Evolutionary conservation across 2,329 filamentous ascomycete genomes (phyloP).

Genomic region (Neonectria hederae): DNA sequence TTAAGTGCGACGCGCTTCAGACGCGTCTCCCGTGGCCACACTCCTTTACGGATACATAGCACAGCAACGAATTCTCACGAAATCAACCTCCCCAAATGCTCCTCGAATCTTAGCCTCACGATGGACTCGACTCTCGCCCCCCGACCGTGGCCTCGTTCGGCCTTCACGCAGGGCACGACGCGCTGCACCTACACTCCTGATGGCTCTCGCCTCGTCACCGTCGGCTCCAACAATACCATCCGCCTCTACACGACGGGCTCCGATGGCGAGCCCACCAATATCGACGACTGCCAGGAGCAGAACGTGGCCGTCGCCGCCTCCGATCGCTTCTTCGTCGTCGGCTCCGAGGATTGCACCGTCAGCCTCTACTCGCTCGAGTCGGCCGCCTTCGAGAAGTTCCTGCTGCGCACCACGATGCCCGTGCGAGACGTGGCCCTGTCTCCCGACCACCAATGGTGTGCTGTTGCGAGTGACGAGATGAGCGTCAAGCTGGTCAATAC

Average conservation of each 20-base stretch:
- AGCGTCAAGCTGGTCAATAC: conserved; percentile 89
- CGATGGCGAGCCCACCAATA: conserved; percentile 89
- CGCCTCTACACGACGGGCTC: conserved; percentile 92
- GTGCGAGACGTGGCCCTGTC: conserved; percentile 88
- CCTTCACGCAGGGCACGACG: conserved; percentile 85
- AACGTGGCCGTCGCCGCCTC: conserved; percentile 82
- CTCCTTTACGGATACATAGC: not conserved
- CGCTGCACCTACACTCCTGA: conserved; percentile 90
- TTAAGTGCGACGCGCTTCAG: conserved; percentile 53
- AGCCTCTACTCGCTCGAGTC: conserved; percentile 86
- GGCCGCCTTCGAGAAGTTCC: conserved; percentile 79
- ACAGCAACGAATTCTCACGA: not conserved
- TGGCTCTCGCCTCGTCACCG: conserved; percentile 86
- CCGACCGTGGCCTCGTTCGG: conserved; percentile 71
- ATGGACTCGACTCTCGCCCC: conserved; percentile 48
- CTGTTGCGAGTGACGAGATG: conserved; percentile 95
- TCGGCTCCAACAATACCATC: conserved; percentile 92
- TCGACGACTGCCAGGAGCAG: conserved; percentile 90
- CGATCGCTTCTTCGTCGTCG: conserved; percentile 85
- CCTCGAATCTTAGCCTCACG: conserved; percentile 10
- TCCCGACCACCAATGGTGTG: conserved; percentile 84
- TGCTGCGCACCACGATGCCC: conserved; percentile 85
- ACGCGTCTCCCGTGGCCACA: conserved; percentile 50
- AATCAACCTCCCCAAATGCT: conserved; percentile 18
- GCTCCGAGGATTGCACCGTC: conserved; percentile 95